Percentiles rank a stretch among this genome's conserved stretches.
Conservation (phyloP, 2,329 filamentous ascomycete genomes). For the Neurospora sp. region DNA sequence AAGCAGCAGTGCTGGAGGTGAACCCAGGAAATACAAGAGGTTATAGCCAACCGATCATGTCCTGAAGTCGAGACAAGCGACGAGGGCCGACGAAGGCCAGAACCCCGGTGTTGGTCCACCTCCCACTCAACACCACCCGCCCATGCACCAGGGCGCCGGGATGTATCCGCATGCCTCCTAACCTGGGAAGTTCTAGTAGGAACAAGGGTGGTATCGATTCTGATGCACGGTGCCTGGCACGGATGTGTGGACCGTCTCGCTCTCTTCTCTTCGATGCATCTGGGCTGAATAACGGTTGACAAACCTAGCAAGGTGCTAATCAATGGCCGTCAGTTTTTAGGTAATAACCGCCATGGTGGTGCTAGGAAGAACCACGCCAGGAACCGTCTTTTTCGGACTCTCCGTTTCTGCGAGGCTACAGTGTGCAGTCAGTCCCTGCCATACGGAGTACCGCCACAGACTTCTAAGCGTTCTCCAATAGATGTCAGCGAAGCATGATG, state of each 20-base stretch:
- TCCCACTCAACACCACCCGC: constrained; percentile 2
- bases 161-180: constrained; percentile 14
- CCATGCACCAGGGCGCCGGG: constrained; percentile 17
- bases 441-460: background rate
- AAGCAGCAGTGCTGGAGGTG: background rate
- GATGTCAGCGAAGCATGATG: constrained; percentile 12
- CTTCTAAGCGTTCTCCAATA: background rate
- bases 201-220: constrained; percentile 6
- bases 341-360: background rate
- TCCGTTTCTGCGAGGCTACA: background rate
- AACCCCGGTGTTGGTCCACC: constrained; percentile 2
- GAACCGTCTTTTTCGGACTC: background rate
- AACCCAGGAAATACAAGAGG: background rate
- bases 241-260: background rate
- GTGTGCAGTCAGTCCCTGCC: background rate
- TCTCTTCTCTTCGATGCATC: background rate
- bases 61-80: background rate
- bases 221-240: background rate
- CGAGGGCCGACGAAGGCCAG: background rate
- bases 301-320: background rate
- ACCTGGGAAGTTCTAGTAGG: constrained; percentile 6
- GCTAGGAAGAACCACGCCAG: background rate
- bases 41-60: background rate
- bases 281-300: background rate
- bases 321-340: background rate